Base-by-base conservation (phyloP, 1,284 basidiomycete species). In the Ustilago curta region DNA sequence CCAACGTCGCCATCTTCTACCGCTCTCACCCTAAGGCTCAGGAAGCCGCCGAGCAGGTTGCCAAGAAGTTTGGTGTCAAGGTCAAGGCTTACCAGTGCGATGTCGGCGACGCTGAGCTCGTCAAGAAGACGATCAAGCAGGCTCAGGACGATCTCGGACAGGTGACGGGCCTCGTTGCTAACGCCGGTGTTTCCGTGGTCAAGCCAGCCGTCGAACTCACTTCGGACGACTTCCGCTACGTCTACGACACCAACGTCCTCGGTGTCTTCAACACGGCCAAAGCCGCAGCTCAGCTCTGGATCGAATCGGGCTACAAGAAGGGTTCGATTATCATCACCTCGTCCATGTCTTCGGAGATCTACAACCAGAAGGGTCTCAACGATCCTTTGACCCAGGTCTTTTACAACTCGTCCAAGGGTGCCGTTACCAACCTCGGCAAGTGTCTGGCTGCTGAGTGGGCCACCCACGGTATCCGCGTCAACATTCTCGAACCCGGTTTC, bases 11-110 rank as follows among this genome's bases (percentile, higher is more conserved):
- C 64, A 82, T 84, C 66, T 59, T 84, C 53, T 84, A 80, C 78
- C 82, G 77, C 57, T 81, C 78, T 37, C 78, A 84, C 76, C 83
- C 83, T 59, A 79, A 84, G 67, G 82, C 83, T 2, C 78, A 83
- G 48, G 79, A 84, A 61, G 68, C 73, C 18, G 83, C 83, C 59
- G 81, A 63, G 43, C 47, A 56, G 42, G 77, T 84, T 18, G 80
- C 84, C 60, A 80, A 84, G 72, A 78, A 83, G 72, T 83, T 70
- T 42, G 72, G 74, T 42, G 74, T 79, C 62, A 82, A 84, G 78
- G 68, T 64, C 62, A 82, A 83, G 78, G 84, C 84, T 8, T 85
- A 85, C 76, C 78, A 85, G 77, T 84, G 83, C 65, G 84, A 85
- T 49, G 84, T 85, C 32, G 78, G 82, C 29, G 79, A 85, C 40